Base-by-base conservation (phyloP, 495 filamentous ascomycete genomes). In the Aeminium ludgeri region DNA sequence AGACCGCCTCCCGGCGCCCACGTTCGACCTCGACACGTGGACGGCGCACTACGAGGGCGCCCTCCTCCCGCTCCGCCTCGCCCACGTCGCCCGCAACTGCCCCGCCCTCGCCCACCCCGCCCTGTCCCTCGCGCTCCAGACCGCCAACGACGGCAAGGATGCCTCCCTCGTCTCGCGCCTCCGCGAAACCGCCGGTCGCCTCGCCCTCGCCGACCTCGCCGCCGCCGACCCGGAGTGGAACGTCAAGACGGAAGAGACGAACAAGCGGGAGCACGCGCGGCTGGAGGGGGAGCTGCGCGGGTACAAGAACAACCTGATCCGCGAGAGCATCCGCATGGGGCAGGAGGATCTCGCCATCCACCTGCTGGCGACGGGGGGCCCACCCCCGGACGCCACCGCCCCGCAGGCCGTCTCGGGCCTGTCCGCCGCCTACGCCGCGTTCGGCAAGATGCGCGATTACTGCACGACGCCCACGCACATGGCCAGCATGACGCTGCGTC, bases 221-320 rank as follows among this genome's bases (percentile, higher is more conserved):
- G 49, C 36, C 11, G 60, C 68, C 39, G 86, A 97, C 49, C 57
- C 62, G 13, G 67, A 58, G 10, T 96, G 87, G 89, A 62, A 78
- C 4, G 68, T 75, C 1, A 59, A 60, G 31, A 75, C 65, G 36
- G 69, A 69, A 17, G 72, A 69, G 28, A 56, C 66, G n/a, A 76
- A 84, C 45, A 70, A 72, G 41, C 58, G 59, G 1, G 76, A 85
- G 52, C 76, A 72, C 1, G 70, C 80, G 30, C 72, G 79, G 34
- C 62, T 95, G 43, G 81, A 92, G 47, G 63, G 69, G 5, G 85
- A 96, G 54, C 61, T 97, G 20, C 82, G 82, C 55, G 81, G 79
- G 6, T 96, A 96, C 62, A 97, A 94, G 59, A 92, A 96, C 52
- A 97, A 96, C 48, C 59, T 96, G 28, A 84, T 97, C 48, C 95